Evolutionary conservation across 129 eudicot species (phyloP).

Genomic region (Tagetes patula): DNA sequence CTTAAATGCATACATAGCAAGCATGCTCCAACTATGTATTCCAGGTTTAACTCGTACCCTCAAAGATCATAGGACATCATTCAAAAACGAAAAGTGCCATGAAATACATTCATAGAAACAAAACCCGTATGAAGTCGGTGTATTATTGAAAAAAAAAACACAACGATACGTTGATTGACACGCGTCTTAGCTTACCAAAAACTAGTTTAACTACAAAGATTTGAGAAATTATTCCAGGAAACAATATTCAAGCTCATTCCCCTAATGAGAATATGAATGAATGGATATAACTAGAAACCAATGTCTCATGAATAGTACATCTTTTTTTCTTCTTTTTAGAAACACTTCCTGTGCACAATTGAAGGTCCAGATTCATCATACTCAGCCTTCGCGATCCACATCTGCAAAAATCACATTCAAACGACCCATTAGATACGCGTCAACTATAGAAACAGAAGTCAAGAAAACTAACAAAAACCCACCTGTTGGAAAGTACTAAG

Average conservation of each 20-base stretch:
- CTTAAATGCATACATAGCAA: no score
- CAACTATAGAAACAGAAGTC: not conserved
- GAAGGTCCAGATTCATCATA: constrained; percentile 65
- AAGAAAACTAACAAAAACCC: not conserved
- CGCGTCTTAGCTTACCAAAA: constrained; percentile 5
- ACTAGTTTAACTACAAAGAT: constrained; percentile 18
- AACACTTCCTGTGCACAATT: constrained; percentile 67
- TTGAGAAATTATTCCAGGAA: constrained; percentile 31
- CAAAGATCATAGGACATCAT: not conserved
- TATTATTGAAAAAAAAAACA: constrained; percentile 26
- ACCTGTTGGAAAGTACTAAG: constrained; percentile 19
- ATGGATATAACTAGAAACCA: constrained; percentile 25
- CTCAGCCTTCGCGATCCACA: constrained; percentile 67
- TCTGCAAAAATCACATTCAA: constrained; percentile 38
- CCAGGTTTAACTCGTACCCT: not conserved
- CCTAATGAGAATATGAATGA: constrained; percentile 21
- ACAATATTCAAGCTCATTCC: constrained; percentile 25
- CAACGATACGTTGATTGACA: constrained; percentile 24
- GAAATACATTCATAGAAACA: constrained; percentile 36
- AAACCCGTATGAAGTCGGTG: constrained; percentile 24
- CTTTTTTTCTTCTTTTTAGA: constrained; percentile 26
- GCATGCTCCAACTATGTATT: no score
- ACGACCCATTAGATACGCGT: not conserved
- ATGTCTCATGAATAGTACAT: constrained; percentile 27
- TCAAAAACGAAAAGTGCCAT: not conserved